phyloP scores from a whole-genome alignment of 1,284 basidiomycete species.

The Sporisorium scitamineum region DNA sequence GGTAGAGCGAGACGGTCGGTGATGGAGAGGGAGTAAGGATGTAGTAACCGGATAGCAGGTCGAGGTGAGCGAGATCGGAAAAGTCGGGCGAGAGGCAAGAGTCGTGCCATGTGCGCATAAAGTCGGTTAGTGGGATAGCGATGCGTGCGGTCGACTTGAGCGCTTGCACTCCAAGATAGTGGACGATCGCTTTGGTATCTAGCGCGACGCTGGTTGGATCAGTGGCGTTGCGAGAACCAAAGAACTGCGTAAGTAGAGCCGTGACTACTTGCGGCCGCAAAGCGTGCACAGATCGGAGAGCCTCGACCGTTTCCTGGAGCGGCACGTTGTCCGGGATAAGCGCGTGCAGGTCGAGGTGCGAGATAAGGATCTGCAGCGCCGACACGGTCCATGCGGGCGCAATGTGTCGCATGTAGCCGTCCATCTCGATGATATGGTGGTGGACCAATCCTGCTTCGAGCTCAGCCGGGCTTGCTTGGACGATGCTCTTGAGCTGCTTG shows the following conservation, averaged over 20 bases:
- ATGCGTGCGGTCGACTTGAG: slow-evolving; percentile 42
- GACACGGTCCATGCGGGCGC: slow-evolving; percentile 37
- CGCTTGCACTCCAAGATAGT: slow-evolving; percentile 53
- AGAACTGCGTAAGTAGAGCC: slow-evolving; percentile 56
- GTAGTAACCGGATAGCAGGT: slow-evolving; percentile 42
- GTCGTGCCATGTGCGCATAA: slow-evolving; percentile 30
- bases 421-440: slow-evolving; percentile 56
- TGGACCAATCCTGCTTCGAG: slow-evolving; percentile 47
- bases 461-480: slow-evolving; percentile 62
- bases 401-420: slow-evolving; percentile 59
- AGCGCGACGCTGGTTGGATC: slow-evolving; percentile 22
- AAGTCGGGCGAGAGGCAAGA: slow-evolving; percentile 31
- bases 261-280: slow-evolving; percentile 45
- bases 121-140: slow-evolving; percentile 29
- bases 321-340: slow-evolving; percentile 53
- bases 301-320: slow-evolving; percentile 36
- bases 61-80: slow-evolving; percentile 16
- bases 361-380: slow-evolving; percentile 50
- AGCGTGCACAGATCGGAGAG: slow-evolving; percentile 35
- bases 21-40: slow-evolving; percentile 54
- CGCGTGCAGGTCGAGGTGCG: slow-evolving; percentile 58
- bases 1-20: slow-evolving; percentile 25
- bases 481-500: slow-evolving; percentile 58
- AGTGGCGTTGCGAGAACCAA: slow-evolving; percentile 29
- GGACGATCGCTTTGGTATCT: slow-evolving; percentile 38